A percentile compares a stretch with the other conserved stretches of the same genome.
phyloP scores from a whole-genome alignment of 2,329 filamentous ascomycete genomes.

The Microthyrium microscopicum region DNA sequence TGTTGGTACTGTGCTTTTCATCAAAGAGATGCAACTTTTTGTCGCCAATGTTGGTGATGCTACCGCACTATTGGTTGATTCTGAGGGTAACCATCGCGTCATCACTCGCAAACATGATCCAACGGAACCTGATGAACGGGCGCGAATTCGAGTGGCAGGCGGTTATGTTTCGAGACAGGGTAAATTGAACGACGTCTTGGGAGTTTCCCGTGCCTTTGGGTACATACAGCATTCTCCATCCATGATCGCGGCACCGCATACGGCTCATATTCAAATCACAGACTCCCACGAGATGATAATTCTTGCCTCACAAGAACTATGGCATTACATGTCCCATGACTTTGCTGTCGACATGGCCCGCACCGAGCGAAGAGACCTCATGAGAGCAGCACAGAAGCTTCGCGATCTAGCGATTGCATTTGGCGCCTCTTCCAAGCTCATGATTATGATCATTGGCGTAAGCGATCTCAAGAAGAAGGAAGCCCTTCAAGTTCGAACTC shows the following conservation, averaged over 20 bases:
- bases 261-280: constrained; percentile 59
- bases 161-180: constrained; percentile 93
- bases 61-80: constrained; percentile 87
- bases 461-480: constrained; percentile 79
- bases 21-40: constrained; percentile 79
- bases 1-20: constrained; percentile 79
- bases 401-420: constrained; percentile 92
- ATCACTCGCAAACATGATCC: constrained; percentile 89
- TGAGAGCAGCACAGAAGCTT: constrained; percentile 88
- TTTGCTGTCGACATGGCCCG: constrained; percentile 83
- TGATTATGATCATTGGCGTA: constrained; percentile 97
- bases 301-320: constrained; percentile 79
- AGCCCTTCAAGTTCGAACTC: constrained; percentile 55
- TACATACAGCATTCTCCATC: constrained; percentile 86
- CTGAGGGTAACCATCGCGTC: constrained; percentile 66
- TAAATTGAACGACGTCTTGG: constrained; percentile 76
- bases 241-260: constrained; percentile 78
- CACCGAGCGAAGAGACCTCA: constrained; percentile 72
- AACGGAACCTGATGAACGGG: constrained; percentile 65
- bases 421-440: constrained; percentile 83
- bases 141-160: constrained; percentile 82
- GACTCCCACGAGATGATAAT: constrained; percentile 90
- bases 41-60: constrained; percentile 92
- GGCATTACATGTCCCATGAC: constrained; percentile 84
- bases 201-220: constrained; percentile 88